Evolutionary conservation across 2,329 filamentous ascomycete species (phyloP), one percentile per base, ranked within the genome.

Genomic region (Trichoderma sp.): DNA sequence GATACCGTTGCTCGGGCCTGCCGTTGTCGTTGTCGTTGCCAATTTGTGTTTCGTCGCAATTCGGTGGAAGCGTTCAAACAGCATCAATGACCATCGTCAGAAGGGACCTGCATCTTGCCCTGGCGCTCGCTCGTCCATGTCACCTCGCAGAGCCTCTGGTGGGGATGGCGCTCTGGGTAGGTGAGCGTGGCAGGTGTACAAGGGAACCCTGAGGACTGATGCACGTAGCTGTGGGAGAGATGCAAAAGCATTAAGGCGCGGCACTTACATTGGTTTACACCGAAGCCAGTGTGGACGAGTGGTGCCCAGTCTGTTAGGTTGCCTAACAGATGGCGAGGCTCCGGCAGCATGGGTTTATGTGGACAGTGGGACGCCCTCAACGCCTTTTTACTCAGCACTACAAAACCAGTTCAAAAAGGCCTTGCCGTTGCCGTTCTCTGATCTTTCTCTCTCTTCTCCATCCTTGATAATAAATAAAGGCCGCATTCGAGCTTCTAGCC

Each of bases 71-170:
- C 25, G n/a, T 19, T 45, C 15, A 57, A 48, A 10, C 19, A 48
- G n/a, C 22, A 15, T 35, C 29, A 29, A 65, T 48, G 50, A 8
- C 3, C 12, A 9, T 57, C n/a, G 52, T 48, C 52, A 37, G 37
- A 48, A 35, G 5, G 35, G 52, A 48, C 50, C 63, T 45, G 52
- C 52, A 48, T 48, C 22, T 22, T 48, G 61, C 50, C 32, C 48
- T 65, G 50, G n/a, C 13, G 13, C 15, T n/a, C 7, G 15, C 25
- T 25, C 12, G 45, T 39, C 50, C 52, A 56, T 57, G 37, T 42
- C 63, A 57, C 17, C 29, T 48, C 52, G 37, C 63, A 65, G 52
- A 65, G 63, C 63, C 63, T 65, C 52, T 48, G 34, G n/a, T 34
- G 61, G 34, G 27, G 19, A 37, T n/a, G 25, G 5, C 15, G 22